phyloP scores from a whole-genome alignment of 2,329 filamentous ascomycete species.

The Arachnomyces sp. region DNA sequence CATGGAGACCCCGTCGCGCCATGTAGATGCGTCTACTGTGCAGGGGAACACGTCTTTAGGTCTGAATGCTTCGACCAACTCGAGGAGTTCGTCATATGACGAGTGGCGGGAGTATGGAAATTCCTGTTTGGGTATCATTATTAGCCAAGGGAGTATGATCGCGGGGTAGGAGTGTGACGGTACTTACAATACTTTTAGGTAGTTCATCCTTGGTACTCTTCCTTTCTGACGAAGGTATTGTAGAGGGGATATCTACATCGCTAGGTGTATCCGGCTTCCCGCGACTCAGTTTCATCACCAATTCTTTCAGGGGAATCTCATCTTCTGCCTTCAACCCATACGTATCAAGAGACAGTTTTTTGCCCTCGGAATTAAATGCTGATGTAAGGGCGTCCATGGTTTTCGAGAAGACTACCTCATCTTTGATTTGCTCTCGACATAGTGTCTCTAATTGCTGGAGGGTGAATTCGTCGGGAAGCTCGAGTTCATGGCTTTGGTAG shows the following conservation, averaged over 20 bases:
- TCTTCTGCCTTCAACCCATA: constrained; percentile 30
- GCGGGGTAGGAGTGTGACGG: background rate
- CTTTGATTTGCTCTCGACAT: constrained; percentile 35
- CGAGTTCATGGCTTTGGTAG: constrained; percentile 58
- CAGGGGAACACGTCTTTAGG: constrained; percentile 77
- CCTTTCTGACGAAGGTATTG: constrained; percentile 1
- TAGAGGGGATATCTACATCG: background rate
- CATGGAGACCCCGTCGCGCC: constrained; percentile 58
- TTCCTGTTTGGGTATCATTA: constrained; percentile 23
- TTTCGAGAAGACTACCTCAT: constrained; percentile 18
- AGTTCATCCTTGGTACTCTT: constrained; percentile 6
- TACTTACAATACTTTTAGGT: constrained; percentile 29
- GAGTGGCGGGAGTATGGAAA: constrained; percentile 91
- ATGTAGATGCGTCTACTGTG: constrained; percentile 57
- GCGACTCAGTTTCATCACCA: constrained; percentile 25
- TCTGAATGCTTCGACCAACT: constrained; percentile 58
- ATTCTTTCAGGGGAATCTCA: constrained; percentile 29
- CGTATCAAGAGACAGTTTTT: constrained; percentile 29
- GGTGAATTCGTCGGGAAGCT: constrained; percentile 43
- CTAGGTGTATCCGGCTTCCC: constrained; percentile 4
- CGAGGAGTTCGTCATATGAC: constrained; percentile 69
- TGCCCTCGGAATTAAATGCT: constrained; percentile 27
- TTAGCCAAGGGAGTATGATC: background rate
- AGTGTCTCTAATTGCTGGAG: constrained; percentile 47
- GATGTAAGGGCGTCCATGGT: constrained; percentile 23